Evolutionary conservation across 2,329 filamentous ascomycete species (phyloP).

Genomic region (Plectosphaerella cucumerina): DNA sequence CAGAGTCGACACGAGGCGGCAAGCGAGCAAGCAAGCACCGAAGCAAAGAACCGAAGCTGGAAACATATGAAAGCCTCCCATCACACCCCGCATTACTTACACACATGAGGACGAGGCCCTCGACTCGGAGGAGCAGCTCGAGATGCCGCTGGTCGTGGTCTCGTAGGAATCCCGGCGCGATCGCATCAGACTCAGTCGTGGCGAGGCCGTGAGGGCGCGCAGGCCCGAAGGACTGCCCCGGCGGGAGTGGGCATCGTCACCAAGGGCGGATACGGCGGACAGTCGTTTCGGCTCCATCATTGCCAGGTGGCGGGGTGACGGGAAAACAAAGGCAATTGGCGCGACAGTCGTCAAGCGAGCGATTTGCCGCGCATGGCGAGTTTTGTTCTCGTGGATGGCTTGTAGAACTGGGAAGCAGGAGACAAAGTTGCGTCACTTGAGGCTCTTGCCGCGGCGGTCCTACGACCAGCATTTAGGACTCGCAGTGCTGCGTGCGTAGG

Average conservation of each 20-base stretch:
- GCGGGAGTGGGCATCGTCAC: conserved; percentile 16
- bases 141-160: conserved; percentile 9
- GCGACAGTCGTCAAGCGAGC: background rate
- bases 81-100: conserved; percentile 23
- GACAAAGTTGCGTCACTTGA: background rate
- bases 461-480: background rate
- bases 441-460: background rate
- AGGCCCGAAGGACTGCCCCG: conserved; percentile 23
- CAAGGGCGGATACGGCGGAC: conserved; percentile 16
- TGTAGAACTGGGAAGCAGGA: background rate
- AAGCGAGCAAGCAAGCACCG: background rate
- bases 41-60: background rate
- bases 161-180: conserved; percentile 24
- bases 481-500: background rate
- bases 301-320: background rate
- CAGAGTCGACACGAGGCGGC: background rate
- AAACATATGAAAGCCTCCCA: background rate
- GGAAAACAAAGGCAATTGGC: background rate
- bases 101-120: conserved; percentile 21
- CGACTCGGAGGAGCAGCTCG: conserved; percentile 15
- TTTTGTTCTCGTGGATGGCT: background rate
- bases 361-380: background rate
- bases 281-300: conserved; percentile 26
- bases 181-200: conserved; percentile 25
- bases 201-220: conserved; percentile 25